A percentile compares a stretch with the other conserved stretches of the same genome.
Evolutionary conservation across 176 grass and related monocot species (phyloP).

Genomic region (Oryza meridionalis): DNA sequence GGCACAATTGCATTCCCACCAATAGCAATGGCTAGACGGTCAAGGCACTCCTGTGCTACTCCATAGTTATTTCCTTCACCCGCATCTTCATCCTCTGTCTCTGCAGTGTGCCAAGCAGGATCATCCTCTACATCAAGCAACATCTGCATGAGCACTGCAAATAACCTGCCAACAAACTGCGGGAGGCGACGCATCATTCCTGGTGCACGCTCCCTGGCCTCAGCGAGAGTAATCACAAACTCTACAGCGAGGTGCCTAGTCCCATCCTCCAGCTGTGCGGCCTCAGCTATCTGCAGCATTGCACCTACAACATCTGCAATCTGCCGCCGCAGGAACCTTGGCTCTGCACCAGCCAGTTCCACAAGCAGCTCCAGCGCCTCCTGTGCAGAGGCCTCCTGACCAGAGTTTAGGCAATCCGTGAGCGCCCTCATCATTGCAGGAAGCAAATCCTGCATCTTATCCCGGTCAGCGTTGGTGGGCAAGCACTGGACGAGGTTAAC

Average conservation of each 20-base stretch:
- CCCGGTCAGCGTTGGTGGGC: conserved; percentile 66
- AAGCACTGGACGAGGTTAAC: conserved; percentile 93
- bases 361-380: conserved; percentile 94
- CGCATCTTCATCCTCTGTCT: conserved; percentile 86
- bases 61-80: conserved; percentile 94
- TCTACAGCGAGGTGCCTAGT: conserved; percentile 91
- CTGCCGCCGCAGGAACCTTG: conserved; percentile 85
- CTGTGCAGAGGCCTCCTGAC: conserved; percentile 87
- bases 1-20: conserved; percentile 93
- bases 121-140: conserved; percentile 95
- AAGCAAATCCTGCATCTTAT: conserved; percentile 85
- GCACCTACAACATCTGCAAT: conserved; percentile 86
- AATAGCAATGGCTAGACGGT: conserved; percentile 85
- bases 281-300: conserved; percentile 90
- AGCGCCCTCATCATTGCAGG: conserved; percentile 93
- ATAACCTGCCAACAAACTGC: conserved; percentile 89
- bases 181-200: conserved; percentile 97
- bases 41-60: conserved; percentile 92
- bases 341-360: conserved; percentile 83
- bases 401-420: conserved; percentile 82
- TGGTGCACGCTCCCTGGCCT: conserved; percentile 87
- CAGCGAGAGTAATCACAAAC: conserved; percentile 89
- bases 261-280: conserved; percentile 73
- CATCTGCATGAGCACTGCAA: conserved; percentile 98
- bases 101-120: conserved; percentile 78